Evolutionary conservation across 768 basidiomycete genomes (phyloP).

Genomic region (Suillus americanus): DNA sequence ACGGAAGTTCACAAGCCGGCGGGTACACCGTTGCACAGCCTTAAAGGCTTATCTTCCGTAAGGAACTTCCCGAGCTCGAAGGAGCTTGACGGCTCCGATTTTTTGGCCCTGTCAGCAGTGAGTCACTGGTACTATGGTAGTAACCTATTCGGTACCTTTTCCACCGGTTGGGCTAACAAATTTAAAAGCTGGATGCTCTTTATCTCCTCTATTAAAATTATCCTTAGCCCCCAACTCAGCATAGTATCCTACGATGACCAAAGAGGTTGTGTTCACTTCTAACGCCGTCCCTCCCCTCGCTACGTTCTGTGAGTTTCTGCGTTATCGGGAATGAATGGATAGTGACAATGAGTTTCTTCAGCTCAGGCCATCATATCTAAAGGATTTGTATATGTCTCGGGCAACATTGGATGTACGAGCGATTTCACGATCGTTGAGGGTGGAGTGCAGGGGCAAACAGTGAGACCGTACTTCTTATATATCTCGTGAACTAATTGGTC

Average conservation of each 20-base stretch:
- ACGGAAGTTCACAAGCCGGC: not conserved
- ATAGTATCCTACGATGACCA: constrained; percentile 24
- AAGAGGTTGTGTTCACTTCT: constrained; percentile 26
- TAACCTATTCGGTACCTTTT: not conserved
- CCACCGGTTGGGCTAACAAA: not conserved
- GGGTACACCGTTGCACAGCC: not conserved
- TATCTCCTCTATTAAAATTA: not conserved
- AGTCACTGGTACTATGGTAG: no score
- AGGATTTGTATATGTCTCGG: constrained; percentile 39
- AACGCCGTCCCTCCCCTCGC: constrained; percentile 37
- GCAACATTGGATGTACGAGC: constrained; percentile 35
- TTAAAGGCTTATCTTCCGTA: not conserved
- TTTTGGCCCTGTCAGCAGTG: not conserved
- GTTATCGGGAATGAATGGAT: no score
- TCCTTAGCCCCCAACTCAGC: not conserved
- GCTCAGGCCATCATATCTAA: constrained; percentile 38
- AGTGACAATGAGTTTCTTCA: constrained; percentile 11
- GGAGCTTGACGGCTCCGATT: not conserved
- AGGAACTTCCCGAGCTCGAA: not conserved
- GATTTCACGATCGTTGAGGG: constrained; percentile 35
- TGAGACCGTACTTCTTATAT: constrained; percentile 17
- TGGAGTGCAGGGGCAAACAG: constrained; percentile 38
- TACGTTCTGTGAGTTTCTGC: constrained; percentile 28
- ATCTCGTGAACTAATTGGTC: not conserved
- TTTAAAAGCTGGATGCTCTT: not conserved